Percentiles rank a stretch among this genome's conserved stretches.
phyloP scores from a whole-genome alignment of 208 protist genomes.

The Trichomonas gallinae region DNA sequence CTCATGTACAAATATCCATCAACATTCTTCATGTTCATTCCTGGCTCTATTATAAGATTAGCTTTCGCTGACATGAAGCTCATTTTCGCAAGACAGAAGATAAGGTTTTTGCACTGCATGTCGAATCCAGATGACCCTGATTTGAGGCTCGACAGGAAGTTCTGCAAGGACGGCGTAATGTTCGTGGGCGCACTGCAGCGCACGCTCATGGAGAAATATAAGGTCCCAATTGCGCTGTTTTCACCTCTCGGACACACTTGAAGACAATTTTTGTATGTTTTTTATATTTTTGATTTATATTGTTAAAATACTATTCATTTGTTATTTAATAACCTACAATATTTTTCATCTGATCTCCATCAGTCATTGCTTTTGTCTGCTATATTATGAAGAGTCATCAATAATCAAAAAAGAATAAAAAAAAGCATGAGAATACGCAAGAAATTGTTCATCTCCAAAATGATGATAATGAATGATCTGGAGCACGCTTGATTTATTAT shows the following conservation, averaged over 20 bases:
- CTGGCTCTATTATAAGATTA: not conserved
- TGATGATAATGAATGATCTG: too few relatives aligned
- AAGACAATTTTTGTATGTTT: not conserved
- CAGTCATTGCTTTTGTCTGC: too few relatives aligned
- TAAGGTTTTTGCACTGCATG: not conserved
- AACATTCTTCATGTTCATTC: not conserved
- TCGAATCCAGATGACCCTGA: not conserved
- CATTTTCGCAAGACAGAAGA: conserved; percentile 12
- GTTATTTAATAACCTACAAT: not conserved
- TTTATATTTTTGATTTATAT: not conserved
- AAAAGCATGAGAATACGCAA: too few relatives aligned
- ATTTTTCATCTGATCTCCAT: not conserved
- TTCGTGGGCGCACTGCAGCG: not conserved
- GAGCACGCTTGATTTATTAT: too few relatives aligned
- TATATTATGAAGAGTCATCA: too few relatives aligned
- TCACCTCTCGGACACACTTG: not conserved
- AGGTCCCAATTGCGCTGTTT: not conserved
- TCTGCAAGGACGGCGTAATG: not conserved
- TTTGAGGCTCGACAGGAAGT: not conserved
- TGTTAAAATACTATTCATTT: not conserved
- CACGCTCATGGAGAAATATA: not conserved
- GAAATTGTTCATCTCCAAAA: too few relatives aligned
- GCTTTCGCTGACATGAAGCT: not conserved
- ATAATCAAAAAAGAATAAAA: too few relatives aligned
- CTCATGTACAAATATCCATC: not conserved